phyloP scores from a whole-genome alignment of 1,139 yeast species.

The Kodamaea sp. region DNA sequence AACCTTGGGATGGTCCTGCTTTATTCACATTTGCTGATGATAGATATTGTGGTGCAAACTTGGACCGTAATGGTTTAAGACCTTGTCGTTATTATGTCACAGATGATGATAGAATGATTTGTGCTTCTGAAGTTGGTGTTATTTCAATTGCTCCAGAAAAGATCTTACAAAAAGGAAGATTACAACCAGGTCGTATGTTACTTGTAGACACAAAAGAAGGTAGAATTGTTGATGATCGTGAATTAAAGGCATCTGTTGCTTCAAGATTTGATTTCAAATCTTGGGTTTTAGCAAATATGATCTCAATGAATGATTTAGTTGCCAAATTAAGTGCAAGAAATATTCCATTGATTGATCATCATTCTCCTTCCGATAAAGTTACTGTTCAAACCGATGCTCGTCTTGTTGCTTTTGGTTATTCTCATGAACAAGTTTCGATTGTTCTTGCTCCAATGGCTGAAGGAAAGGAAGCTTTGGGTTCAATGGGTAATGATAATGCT shows the following conservation, averaged over 20 bases:
- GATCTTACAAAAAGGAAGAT: conserved; percentile 85
- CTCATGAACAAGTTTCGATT: conserved; percentile 83
- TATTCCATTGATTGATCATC: conserved; percentile 28
- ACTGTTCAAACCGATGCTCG: conserved; percentile 79
- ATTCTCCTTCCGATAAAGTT: conserved; percentile 16
- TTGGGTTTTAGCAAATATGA: conserved; percentile 85
- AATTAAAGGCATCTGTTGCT: conserved; percentile 78
- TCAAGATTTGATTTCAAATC: conserved; percentile 86
- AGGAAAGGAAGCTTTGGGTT: conserved; percentile 93
- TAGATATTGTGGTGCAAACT: conserved; percentile 95
- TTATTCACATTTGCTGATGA: conserved; percentile 96
- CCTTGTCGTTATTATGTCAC: conserved; percentile 98
- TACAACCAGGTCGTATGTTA: conserved; percentile 95
- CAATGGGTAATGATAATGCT: conserved; percentile 99
- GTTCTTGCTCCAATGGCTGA: conserved; percentile 94
- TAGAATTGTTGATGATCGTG: conserved; percentile 87
- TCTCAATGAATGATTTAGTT: conserved; percentile 72
- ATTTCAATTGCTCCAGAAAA: conserved; percentile 82
- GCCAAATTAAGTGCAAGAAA: conserved; percentile 54
- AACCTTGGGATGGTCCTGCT: conserved; percentile 99
- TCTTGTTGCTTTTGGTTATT: conserved; percentile 83
- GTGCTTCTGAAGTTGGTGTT: conserved; percentile 98
- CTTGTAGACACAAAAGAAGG: conserved; percentile 93
- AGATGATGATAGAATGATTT: conserved; percentile 90
- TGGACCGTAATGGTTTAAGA: conserved; percentile 95